These are phyloP conservation scores for Dacryopinax spathularia DNA, from an alignment of 768 basidiomycete species.

Conservation along the genomic window DNA sequence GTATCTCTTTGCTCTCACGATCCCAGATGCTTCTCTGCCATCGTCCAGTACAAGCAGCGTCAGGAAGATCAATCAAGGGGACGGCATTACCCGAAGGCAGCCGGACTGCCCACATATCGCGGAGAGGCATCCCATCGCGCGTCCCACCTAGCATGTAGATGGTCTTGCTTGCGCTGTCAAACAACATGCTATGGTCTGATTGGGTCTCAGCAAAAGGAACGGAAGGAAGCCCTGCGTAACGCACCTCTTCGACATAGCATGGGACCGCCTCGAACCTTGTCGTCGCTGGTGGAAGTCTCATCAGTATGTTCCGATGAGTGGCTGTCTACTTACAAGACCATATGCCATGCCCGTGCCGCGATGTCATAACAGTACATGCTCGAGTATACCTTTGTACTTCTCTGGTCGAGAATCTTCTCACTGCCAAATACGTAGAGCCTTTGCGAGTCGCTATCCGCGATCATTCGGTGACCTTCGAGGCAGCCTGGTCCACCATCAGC, in stretches of 20 bases:
- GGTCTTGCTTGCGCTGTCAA: conserved; percentile 43
- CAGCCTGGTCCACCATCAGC: conserved; percentile 53
- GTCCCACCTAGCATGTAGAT: conserved; percentile 67
- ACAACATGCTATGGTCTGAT: conserved; percentile 67
- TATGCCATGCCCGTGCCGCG: conserved; percentile 48
- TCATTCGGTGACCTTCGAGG: conserved; percentile 72
- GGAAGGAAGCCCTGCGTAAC: neutral
- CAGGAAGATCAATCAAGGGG: neutral
- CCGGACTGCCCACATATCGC: conserved; percentile 55
- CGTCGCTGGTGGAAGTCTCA: neutral
- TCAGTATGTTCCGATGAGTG: neutral
- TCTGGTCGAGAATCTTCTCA: conserved; percentile 38
- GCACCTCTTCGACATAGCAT: conserved; percentile 8
- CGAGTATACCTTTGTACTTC: conserved; percentile 31
- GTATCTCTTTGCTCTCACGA: neutral
- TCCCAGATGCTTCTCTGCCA: neutral
- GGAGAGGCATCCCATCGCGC: conserved; percentile 45
- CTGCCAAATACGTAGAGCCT: conserved; percentile 67
- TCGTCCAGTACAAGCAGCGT: neutral
- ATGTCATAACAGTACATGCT: conserved; percentile 64
- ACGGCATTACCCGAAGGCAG: neutral
- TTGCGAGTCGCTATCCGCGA: conserved; percentile 54
- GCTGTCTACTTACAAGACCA: conserved; percentile 41
- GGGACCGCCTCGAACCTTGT: neutral
- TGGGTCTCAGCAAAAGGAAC: neutral